Evolutionary conservation across 441 rosid species (phyloP).

Genomic region (Manihot esculenta): DNA sequence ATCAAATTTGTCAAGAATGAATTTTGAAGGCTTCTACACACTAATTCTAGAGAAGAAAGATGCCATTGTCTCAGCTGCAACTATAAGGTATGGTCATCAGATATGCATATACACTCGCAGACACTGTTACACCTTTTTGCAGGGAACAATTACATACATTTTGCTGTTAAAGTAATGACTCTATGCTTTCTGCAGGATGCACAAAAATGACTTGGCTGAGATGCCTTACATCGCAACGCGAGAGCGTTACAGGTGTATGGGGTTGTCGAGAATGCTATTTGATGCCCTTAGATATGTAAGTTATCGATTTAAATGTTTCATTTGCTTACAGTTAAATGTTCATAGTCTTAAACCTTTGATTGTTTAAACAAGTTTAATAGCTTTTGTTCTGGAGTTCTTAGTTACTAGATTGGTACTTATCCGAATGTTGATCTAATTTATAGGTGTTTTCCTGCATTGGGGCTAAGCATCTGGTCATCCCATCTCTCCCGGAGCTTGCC

Average conservation of each 20-base stretch:
- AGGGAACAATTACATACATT: background rate
- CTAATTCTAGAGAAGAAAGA: conserved; percentile 33
- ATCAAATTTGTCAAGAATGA: conserved; percentile 30
- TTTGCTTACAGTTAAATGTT: no score
- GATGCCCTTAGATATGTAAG: conserved; percentile 24
- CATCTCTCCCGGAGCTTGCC: conserved; percentile 15
- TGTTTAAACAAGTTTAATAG: no score
- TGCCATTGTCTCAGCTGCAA: conserved; percentile 32
- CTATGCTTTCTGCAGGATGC: conserved; percentile 25
- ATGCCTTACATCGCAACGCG: conserved; percentile 38
- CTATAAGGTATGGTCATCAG: conserved; percentile 24
- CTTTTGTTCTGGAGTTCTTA: background rate
- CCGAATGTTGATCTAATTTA: background rate
- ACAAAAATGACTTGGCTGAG: conserved; percentile 33
- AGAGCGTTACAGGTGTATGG: conserved; percentile 3
- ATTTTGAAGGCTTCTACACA: conserved; percentile 37
- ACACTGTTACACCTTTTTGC: background rate
- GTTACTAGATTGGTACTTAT: background rate
- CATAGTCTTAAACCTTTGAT: background rate
- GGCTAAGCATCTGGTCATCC: conserved; percentile 30
- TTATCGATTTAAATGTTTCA: background rate
- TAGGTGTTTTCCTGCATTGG: conserved; percentile 21
- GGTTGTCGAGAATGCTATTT: conserved; percentile 21
- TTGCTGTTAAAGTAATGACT: background rate
- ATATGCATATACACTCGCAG: background rate